These are phyloP conservation scores for Nigrograna mackinnonii DNA, from an alignment of 2,329 filamentous ascomycete genomes.

Conservation along the genomic window DNA sequence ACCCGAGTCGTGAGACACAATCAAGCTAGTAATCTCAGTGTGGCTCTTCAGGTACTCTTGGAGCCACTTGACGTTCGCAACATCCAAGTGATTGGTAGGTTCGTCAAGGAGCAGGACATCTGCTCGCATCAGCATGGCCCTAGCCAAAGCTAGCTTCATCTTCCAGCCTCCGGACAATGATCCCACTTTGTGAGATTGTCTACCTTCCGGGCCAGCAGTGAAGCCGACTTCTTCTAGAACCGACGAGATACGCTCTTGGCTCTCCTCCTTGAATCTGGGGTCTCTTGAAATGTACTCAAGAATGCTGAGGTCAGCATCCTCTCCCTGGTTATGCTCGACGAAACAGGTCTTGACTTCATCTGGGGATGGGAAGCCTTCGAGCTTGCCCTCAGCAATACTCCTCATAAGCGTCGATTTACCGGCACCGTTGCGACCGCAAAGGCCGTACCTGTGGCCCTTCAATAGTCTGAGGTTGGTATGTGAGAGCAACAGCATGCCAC, in stretches of 20 bases:
- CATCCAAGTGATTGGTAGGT: slow-evolving; percentile 98
- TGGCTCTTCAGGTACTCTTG: slow-evolving; percentile 95
- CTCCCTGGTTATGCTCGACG: slow-evolving; percentile 98
- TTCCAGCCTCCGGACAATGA: slow-evolving; percentile 98
- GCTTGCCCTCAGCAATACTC: slow-evolving; percentile 91
- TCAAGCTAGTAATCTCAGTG: slow-evolving; percentile 93
- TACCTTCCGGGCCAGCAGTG: slow-evolving; percentile 83
- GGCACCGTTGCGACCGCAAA: slow-evolving; percentile 94
- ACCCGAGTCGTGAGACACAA: slow-evolving; percentile 96
- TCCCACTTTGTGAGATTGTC: slow-evolving; percentile 87
- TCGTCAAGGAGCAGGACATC: slow-evolving; percentile 96
- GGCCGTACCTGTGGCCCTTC: slow-evolving; percentile 95
- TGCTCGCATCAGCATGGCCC: slow-evolving; percentile 96
- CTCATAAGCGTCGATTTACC: slow-evolving; percentile 99
- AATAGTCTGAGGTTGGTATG: slow-evolving; percentile 94
- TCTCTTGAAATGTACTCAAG: slow-evolving; percentile 91
- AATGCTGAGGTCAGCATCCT: slow-evolving; percentile 95
- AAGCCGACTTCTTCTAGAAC: slow-evolving; percentile 94
- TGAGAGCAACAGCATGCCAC: slow-evolving; percentile 93
- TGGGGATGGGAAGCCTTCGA: slow-evolving; percentile 93
- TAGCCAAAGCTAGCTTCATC: slow-evolving; percentile 97
- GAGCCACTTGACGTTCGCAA: slow-evolving; percentile 94
- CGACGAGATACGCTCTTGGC: slow-evolving; percentile 76
- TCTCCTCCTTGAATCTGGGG: slow-evolving; percentile 78
- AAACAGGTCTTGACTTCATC: slow-evolving; percentile 95